Base-by-base conservation (phyloP, 2,329 filamentous ascomycete species). In the Fusarium pilosicola region DNA sequence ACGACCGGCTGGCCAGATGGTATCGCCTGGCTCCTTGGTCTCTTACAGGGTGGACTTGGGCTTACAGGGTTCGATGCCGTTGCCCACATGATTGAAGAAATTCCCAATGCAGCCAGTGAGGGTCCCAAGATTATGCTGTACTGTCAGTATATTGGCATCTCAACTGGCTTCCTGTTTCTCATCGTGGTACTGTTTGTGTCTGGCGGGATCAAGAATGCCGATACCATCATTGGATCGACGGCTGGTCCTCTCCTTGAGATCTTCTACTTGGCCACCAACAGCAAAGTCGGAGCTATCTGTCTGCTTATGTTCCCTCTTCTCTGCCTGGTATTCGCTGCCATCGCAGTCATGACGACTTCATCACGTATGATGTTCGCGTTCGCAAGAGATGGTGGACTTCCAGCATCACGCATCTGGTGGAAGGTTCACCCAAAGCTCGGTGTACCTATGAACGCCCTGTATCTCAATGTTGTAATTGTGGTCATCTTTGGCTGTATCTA, bases 401-500 rank as follows among this genome's bases (percentile, higher is more conserved):
- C 92, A 0, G 86, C 86, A 42, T 91, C 90, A 8, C 82, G 79
- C 3, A 81, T 90, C 73, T 91, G 93, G 70, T 87, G 90, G 59
- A 86, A 84, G 49, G 88, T 94, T 3, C 90, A 94, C 76, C 84
- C 86, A 0, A 85, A 80, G 20, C 85, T 93, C 1, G 87, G 88
- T 1, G 87, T 93, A 4, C 92, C 92, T 0, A 81, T 94, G 20
- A 93, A 94, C 75, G 87, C 91, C 0, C 83, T 94, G 4, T 84
- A 89, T 18, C 84, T 93, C 57, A 91, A 89, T 6, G 85, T 88
- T 0, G 82, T 81, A 8, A 85, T 92, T 51, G 89, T 93, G 4
- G 86, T 93, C 63, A 84, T 93, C 18, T 92, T 94, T 64, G 92
- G 92, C 0, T 86, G 89, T 65, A 91, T 94, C 70, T 92, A 93